A percentile compares a stretch with the other conserved stretches of the same genome.
Evolutionary conservation across 345 rosid species (phyloP).

Genomic region (Boechera divaricarpa): DNA sequence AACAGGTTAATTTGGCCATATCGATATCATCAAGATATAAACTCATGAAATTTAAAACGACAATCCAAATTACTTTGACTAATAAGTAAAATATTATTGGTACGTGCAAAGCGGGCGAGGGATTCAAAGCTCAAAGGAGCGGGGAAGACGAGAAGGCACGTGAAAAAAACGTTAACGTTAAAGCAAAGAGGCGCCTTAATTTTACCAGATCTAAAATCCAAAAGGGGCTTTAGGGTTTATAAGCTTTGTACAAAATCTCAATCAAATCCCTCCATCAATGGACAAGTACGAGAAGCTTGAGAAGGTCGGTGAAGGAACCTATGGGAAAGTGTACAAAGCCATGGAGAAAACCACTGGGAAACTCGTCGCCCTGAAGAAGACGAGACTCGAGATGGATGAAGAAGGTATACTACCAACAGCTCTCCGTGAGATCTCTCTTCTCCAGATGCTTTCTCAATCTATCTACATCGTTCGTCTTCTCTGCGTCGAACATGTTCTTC

Average conservation of each 20-base stretch:
- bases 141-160: conserved; percentile 40
- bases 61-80: no score
- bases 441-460: conserved; percentile 86
- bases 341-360: conserved; percentile 78
- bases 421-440: conserved; percentile 87
- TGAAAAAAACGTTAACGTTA: conserved; percentile 4
- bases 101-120: conserved; percentile 4
- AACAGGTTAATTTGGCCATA: no score
- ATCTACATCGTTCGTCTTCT: conserved; percentile 75
- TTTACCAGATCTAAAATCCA: conserved; percentile 26
- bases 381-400: conserved; percentile 91
- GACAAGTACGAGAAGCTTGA: conserved; percentile 87
- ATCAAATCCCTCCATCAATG: conserved; percentile 3
- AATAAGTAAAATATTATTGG: not conserved
- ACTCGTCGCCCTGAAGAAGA: conserved; percentile 89
- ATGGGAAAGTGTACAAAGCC: conserved; percentile 96
- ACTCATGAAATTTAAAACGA: no score
- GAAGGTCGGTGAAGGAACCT: conserved; percentile 96
- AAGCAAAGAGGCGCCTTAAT: conserved; percentile 24
- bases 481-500: conserved; percentile 40
- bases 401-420: conserved; percentile 98
- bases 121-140: conserved; percentile 29
- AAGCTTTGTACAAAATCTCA: not conserved
- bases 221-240: conserved; percentile 39
- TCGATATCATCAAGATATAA: no score